Base-by-base conservation (phyloP, 305 asterid genomes). In the Vinca major region DNA sequence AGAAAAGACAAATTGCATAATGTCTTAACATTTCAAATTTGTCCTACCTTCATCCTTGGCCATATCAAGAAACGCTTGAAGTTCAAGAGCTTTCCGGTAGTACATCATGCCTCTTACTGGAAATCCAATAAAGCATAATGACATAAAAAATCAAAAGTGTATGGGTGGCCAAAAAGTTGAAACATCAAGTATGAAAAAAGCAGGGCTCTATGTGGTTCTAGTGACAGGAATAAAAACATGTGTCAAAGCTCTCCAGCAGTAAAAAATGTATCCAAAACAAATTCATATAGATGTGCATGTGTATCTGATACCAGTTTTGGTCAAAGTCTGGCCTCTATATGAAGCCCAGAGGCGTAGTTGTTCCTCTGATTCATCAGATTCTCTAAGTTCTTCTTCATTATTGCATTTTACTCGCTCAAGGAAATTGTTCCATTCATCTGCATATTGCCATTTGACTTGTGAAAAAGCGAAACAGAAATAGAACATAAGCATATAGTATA, bases 101-200 rank as follows among this genome's bases (percentile, higher is more conserved):
- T 94, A 94, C 99, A 94, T 94, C 99, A 94, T 94, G 75, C 99
- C 98, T 77, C 99, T 82, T 65, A 94, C 99, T 94, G 91, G 33
- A 61, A 72, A 74, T 75, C 65, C 36, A 72, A 41, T 10, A 7
- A 51, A 7, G 19, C 26, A 21, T n/a, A n/a, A n/a, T 17, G 55
- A 16, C 11, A 52, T 20, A 61, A 9, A 33, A 66, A 16, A 26
- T 53, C 50, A n/a, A n/a, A n/a, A 43, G 21, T 10, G 17, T n/a
- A 56, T 7, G 8, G 33, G 33, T 26, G 47, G 40, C 44, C 20
- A 19, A 49, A 73, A 16, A 37, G 40, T 21, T 17, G 9, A 65
- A 73, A 20, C 26, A 52, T 8, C 60, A 55, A 20, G 26, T 26
- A 17, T 5, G 20, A 10, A 39, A 39, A 3, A 53, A 48, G n/a